Conservation (phyloP, 305 asterid genomes). For the Striga hermonthica region DNA sequence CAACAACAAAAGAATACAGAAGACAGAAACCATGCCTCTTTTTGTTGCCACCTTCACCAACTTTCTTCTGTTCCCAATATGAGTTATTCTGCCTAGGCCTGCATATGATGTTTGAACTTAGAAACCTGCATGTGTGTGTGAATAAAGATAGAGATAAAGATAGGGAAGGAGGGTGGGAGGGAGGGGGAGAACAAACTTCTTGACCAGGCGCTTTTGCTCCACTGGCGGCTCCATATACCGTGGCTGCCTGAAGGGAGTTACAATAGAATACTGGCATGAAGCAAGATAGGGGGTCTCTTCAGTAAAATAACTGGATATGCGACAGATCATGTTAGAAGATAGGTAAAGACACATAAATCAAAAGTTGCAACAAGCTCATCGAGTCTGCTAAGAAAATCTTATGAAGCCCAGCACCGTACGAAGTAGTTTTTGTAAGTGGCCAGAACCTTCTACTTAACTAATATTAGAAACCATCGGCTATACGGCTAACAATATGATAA, state of each 20-base stretch:
- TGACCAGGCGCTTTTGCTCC: constrained; percentile 43
- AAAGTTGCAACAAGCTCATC: constrained; percentile 19
- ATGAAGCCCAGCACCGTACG: background rate
- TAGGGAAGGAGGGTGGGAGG: constrained; percentile 3
- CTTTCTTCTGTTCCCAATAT: constrained; percentile 38
- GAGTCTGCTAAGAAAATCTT: constrained; percentile 7
- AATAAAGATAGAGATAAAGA: background rate
- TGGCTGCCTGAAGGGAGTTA: constrained; percentile 31
- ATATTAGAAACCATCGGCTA: constrained; percentile 4
- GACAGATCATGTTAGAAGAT: constrained; percentile 22
- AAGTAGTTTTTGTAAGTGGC: constrained; percentile 9
- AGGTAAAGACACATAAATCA: constrained; percentile 20
- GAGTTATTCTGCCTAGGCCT: constrained; percentile 43
- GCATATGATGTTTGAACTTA: constrained; percentile 34
- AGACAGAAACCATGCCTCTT: constrained; percentile 43
- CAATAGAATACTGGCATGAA: constrained; percentile 31
- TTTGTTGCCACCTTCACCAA: constrained; percentile 44
- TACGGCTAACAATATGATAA: background rate
- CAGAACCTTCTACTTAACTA: constrained; percentile 17
- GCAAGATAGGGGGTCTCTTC: constrained; percentile 32
- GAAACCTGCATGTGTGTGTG: constrained; percentile 27
- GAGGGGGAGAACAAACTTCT: constrained; percentile 36
- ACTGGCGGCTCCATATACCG: constrained; percentile 34
- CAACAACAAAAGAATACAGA: no score
- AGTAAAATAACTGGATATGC: constrained; percentile 30